Evolutionary conservation across 805 yeast genomes (phyloP).

Genomic region (Maudiozyma saulgeensis): DNA sequence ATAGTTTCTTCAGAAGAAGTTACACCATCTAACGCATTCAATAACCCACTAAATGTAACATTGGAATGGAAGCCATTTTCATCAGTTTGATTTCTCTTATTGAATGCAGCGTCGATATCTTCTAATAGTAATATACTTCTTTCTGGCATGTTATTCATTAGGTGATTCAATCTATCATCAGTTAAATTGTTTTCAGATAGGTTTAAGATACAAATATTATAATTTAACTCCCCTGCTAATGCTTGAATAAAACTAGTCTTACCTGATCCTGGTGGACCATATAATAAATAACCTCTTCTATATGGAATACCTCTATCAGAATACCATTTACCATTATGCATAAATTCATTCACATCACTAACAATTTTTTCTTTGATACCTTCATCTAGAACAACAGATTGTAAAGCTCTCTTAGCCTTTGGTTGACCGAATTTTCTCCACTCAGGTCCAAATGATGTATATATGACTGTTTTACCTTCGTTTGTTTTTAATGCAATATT

Average conservation of each 20-base stretch:
- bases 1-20: constrained; percentile 95
- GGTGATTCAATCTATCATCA: constrained; percentile 86
- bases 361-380: constrained; percentile 61
- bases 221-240: constrained; percentile 90
- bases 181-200: constrained; percentile 85
- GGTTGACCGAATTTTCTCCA: constrained; percentile 99
- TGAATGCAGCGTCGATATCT: constrained; percentile 95
- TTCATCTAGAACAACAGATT: constrained; percentile 75
- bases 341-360: constrained; percentile 69
- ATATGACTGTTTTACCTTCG: constrained; percentile 90
- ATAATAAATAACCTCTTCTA: constrained; percentile 83
- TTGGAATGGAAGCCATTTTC: constrained; percentile 79
- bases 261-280: constrained; percentile 98
- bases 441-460: constrained; percentile 95
- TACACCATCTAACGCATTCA: constrained; percentile 94
- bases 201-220: constrained; percentile 87
- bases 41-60: constrained; percentile 87
- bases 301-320: constrained; percentile 95
- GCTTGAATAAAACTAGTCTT: constrained; percentile 95
- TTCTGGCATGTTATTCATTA: constrained; percentile 93
- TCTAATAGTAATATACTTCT: constrained; percentile 77
- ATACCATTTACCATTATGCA: constrained; percentile 81
- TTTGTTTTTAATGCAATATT: constrained; percentile 66
- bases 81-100: constrained; percentile 60
- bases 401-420: constrained; percentile 71